Evolutionary conservation across 345 rosid species (phyloP), one percentile per base, ranked within the genome.

Genomic region (Camelina neglecta): DNA sequence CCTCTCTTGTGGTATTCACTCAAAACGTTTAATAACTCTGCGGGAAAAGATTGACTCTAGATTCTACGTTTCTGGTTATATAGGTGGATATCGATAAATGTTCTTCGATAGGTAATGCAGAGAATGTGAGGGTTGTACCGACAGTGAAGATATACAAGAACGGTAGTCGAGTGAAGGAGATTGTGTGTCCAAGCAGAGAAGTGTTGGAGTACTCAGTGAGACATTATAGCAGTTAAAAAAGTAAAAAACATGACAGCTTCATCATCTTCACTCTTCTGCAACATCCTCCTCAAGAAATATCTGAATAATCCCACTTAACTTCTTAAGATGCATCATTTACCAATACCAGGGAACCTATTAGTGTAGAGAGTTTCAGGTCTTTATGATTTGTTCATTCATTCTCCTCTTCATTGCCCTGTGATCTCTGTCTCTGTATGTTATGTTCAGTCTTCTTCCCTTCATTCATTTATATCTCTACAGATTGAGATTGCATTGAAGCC

Each of bases 211-310:
- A 69, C 56, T 74, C 82, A 4, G 75, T 78, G 88, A 92, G 95
- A 84, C 92, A 96, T 83, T 96, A 95, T 85, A 93, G 96, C 85
- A 69, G 84, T 69, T 95, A 87, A 85, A 70, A 70, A 62, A 38
- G 13, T 5, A 75, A 29, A 26, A 29, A 59, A 75, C 57, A 47
- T 2, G 9, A 69, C 20, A 35, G 1, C 47, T 63, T 16, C n/a
- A 18, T 16, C n/a, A 18, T 23, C 60, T 6, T 20, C 65, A 69
- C 21, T 20, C 74, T 24, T 50, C 62, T 58, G 42, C 24, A 51
- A 29, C 15, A 12, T 60, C 62, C 24, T 20, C 62, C 24, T 20
- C 48, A 57, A 24, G 42, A 71, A 31, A 48, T 5, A 26, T 54
- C 49, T 41, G 7, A n/a, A 62, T 70, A 64, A 76, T 63, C 76